Percentiles rank a stretch among this genome's conserved stretches.
phyloP scores from a whole-genome alignment of 1,139 yeast genomes.

The Yamadazyma mexicana region DNA sequence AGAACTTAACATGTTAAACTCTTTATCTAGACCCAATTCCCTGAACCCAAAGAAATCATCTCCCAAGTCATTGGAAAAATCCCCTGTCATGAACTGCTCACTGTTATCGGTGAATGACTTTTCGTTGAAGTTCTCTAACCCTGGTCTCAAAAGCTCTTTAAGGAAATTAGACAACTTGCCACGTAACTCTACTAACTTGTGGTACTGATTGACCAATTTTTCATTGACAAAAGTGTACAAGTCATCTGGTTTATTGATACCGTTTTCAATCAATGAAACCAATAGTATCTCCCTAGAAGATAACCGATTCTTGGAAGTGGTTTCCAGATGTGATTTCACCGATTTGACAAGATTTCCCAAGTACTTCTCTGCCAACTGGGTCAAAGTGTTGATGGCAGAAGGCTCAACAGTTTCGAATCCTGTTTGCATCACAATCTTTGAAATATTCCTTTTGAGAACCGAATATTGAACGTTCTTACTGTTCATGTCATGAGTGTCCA shows the following conservation, averaged over 20 bases:
- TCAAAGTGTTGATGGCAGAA: slow-evolving; percentile 72
- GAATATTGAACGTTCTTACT: slow-evolving; percentile 61
- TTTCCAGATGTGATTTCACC: slow-evolving; percentile 68
- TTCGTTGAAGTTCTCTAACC: slow-evolving; percentile 72
- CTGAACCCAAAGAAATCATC: slow-evolving; percentile 97
- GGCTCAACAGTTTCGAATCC: slow-evolving; percentile 89
- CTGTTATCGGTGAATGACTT: slow-evolving; percentile 83
- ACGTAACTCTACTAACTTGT: slow-evolving; percentile 68
- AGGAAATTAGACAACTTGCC: slow-evolving; percentile 69
- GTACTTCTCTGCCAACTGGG: slow-evolving; percentile 83
- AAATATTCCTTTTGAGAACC: slow-evolving; percentile 66
- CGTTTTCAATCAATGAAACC: slow-evolving; percentile 76
- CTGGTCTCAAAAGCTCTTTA: slow-evolving; percentile 81
- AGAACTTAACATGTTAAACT: slow-evolving; percentile 80
- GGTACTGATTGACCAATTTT: slow-evolving; percentile 66
- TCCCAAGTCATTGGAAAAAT: slow-evolving; percentile 88
- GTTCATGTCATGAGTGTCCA: slow-evolving; percentile 64
- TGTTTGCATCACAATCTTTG: slow-evolving; percentile 85
- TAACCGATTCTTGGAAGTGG: slow-evolving; percentile 50
- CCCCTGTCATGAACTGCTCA: slow-evolving; percentile 93
- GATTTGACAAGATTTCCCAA: slow-evolving; percentile 73
- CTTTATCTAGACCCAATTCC: slow-evolving; percentile 91
- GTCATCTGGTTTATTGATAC: slow-evolving; percentile 77
- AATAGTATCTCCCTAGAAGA: slow-evolving; percentile 51
- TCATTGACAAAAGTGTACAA: slow-evolving; percentile 75